Conservation (phyloP, 306 rosid species). For the Sindora glabra region DNA sequence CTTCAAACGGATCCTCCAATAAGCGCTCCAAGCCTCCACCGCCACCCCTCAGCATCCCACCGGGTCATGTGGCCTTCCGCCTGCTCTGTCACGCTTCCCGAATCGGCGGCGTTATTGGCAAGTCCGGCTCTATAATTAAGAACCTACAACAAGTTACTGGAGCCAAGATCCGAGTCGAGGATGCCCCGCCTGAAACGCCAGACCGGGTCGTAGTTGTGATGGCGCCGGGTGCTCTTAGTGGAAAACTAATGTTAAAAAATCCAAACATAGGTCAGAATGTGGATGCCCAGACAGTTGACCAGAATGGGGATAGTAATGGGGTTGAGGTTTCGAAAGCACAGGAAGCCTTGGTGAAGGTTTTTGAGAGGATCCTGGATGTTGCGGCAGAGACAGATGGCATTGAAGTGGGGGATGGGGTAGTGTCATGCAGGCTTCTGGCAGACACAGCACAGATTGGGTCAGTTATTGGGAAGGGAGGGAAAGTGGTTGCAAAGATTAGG, state of each 20-base stretch:
- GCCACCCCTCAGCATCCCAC: conserved; percentile 39
- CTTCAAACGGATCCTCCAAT: conserved; percentile 42
- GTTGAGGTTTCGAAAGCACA: conserved; percentile 72
- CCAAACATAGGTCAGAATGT: background rate
- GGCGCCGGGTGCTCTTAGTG: conserved; percentile 27
- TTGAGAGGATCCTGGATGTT: conserved; percentile 83
- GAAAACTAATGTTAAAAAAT: conserved; percentile 7
- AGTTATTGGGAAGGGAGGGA: conserved; percentile 93
- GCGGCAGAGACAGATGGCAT: conserved; percentile 77
- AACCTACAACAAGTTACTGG: conserved; percentile 73
- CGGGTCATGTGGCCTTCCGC: conserved; percentile 75
- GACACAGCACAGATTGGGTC: conserved; percentile 63
- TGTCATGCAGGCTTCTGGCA: conserved; percentile 69
- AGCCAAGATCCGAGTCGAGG: conserved; percentile 83
- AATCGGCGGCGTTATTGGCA: conserved; percentile 90
- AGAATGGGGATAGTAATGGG: conserved; percentile 3
- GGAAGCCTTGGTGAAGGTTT: conserved; percentile 78
- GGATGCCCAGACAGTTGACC: background rate
- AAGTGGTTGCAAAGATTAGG: conserved; percentile 79
- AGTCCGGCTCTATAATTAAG: conserved; percentile 68
- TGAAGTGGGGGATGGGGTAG: conserved; percentile 43
- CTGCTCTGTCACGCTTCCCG: conserved; percentile 83
- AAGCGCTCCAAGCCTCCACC: conserved; percentile 56
- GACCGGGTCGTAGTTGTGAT: conserved; percentile 62
- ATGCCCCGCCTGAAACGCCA: conserved; percentile 53